A percentile compares a stretch with the other conserved stretches of the same genome.
Evolutionary conservation across 1,139 yeast genomes (phyloP).

Genomic region (Candida freyschussii): DNA sequence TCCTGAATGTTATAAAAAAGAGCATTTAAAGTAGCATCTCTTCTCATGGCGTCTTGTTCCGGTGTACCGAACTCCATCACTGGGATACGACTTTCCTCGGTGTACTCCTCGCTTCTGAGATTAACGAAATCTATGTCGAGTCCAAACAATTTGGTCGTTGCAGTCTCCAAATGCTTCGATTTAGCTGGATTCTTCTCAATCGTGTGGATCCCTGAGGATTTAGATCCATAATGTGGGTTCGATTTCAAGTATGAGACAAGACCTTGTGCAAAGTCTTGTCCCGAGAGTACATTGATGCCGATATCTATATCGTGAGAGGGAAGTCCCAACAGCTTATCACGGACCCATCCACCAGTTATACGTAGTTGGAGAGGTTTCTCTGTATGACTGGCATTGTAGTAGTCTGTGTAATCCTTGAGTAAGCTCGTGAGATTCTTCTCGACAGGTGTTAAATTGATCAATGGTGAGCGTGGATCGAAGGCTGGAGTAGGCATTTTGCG

Average conservation of each 20-base stretch:
- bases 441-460: conserved; percentile 38
- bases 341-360: conserved; percentile 98
- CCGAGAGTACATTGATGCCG: conserved; percentile 79
- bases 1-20: conserved; percentile 76
- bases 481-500: conserved; percentile 12
- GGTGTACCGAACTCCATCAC: conserved; percentile 76
- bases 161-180: conserved; percentile 93
- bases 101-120: conserved; percentile 79
- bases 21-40: conserved; percentile 95
- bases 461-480: conserved; percentile 12
- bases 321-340: conserved; percentile 82
- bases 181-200: conserved; percentile 92
- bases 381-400: conserved; percentile 8
- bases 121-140: conserved; percentile 90
- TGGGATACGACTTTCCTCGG: conserved; percentile 81
- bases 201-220: conserved; percentile 59
- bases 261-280: conserved; percentile 76
- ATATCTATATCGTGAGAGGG: conserved; percentile 86
- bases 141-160: conserved; percentile 81
- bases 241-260: conserved; percentile 50
- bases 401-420: conserved; percentile 34
- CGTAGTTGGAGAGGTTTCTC: conserved; percentile 46
- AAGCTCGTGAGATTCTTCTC: conserved; percentile 46
- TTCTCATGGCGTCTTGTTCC: conserved; percentile 79
- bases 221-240: conserved; percentile 37